phyloP scores from a whole-genome alignment of 345 rosid species.

The Hypericum androsaemum region DNA sequence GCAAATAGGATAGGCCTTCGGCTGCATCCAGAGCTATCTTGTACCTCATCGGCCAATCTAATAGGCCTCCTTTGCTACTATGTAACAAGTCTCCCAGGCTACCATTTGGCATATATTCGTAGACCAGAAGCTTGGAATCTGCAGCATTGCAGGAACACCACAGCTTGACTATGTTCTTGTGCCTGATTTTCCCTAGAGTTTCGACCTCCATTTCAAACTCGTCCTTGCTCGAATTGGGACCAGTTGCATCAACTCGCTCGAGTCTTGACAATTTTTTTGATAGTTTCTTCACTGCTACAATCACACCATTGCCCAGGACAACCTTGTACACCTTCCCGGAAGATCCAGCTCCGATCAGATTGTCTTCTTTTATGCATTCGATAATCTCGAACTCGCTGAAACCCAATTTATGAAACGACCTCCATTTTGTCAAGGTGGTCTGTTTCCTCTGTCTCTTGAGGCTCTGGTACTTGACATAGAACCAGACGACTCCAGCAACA shows the following conservation, averaged over 20 bases:
- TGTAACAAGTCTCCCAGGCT: conserved; percentile 72
- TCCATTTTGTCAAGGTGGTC: conserved; percentile 50
- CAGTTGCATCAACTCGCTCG: conserved; percentile 22
- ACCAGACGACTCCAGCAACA: conserved; percentile 50
- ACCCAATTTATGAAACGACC: conserved; percentile 72
- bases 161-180: conserved; percentile 75
- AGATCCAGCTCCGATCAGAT: conserved; percentile 71
- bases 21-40: conserved; percentile 78
- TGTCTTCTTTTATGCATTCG: conserved; percentile 50
- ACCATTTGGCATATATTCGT: conserved; percentile 90
- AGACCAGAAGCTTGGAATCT: conserved; percentile 63
- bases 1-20: conserved; percentile 80
- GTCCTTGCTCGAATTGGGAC: conserved; percentile 28
- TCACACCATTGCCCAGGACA: conserved; percentile 51
- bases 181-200: conserved; percentile 82
- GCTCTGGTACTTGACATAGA: conserved; percentile 40
- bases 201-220: conserved; percentile 64
- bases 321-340: conserved; percentile 83
- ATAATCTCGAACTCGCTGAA: conserved; percentile 61
- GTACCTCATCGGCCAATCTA: conserved; percentile 64
- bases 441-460: conserved; percentile 36
- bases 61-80: conserved; percentile 35
- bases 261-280: too few species aligned
- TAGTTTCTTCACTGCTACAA: conserved; percentile 82
- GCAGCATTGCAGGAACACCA: conserved; percentile 69